These are phyloP conservation scores for Zelopaecilomyces penicillatus DNA, from an alignment of 2,329 filamentous ascomycete species.

Conservation along the genomic window DNA sequence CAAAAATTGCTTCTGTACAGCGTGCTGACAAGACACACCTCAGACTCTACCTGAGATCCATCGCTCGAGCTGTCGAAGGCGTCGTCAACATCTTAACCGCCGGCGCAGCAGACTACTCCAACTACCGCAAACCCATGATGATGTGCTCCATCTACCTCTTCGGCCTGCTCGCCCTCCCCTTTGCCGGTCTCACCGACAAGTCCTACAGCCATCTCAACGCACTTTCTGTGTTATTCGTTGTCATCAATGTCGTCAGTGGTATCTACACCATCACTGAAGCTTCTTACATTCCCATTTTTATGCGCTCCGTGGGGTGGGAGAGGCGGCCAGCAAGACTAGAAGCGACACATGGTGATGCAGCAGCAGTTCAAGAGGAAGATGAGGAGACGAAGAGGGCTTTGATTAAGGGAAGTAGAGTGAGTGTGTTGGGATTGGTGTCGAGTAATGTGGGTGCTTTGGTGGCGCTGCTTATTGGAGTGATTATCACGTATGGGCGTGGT, in stretches of 20 bases:
- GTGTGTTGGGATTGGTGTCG: conserved; percentile 11
- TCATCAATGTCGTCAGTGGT: conserved; percentile 11
- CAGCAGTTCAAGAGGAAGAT: background rate
- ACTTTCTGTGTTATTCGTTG: conserved; percentile 9
- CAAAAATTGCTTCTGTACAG: too few species aligned
- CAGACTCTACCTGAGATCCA: conserved; percentile 12
- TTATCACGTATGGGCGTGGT: conserved; percentile 12
- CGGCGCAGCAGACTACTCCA: conserved; percentile 12
- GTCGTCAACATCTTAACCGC: conserved; percentile 12
- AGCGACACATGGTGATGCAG: background rate
- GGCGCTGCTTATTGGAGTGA: conserved; percentile 13
- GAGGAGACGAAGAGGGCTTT: conserved; percentile 3
- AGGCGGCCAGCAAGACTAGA: conserved; percentile 2
- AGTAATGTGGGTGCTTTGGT: conserved; percentile 13
- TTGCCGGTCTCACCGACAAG: conserved; percentile 10
- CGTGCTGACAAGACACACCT: too few species aligned
- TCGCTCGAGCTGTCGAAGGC: conserved; percentile 12
- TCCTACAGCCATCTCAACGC: conserved; percentile 12
- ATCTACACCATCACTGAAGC: conserved; percentile 13
- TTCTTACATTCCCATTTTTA: conserved; percentile 14
- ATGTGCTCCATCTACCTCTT: conserved; percentile 15
- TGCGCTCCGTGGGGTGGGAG: conserved; percentile 12
- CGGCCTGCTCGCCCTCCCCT: conserved; percentile 11
- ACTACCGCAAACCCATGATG: conserved; percentile 15
- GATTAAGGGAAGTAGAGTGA: conserved; percentile 12